Evolutionary conservation across 1,139 yeast genomes (phyloP), one percentile per base, ranked within the genome.

Genomic region (Blastobotrys aristatus): DNA sequence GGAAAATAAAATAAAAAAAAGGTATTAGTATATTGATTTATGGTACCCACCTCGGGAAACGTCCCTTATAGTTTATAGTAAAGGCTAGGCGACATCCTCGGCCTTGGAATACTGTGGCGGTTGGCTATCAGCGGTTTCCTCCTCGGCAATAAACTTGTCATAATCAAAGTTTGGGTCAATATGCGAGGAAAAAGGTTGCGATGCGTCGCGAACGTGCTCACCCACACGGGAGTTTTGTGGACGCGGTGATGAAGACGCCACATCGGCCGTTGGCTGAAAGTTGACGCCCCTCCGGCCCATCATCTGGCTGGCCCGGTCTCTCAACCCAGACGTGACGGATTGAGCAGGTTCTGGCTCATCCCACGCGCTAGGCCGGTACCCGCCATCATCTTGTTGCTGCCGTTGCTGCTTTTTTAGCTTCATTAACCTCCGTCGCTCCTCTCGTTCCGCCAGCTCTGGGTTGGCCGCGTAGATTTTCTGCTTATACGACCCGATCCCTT

Each of bases 161-260:
- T 50, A 50, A 27, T 54, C 56, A 44, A 54, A 54, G 16, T 54
- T 50, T 31, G 47, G 44, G 39, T 54, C 50, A 30, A 54, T 52
- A 41, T 54, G 52, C 13, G 48, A 43, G 17, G 52, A 48, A 14
- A 44, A 44, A 1, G 52, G 46, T 31, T 41, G 33, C 13, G 51
- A 20, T 6, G 52, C 52, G 38, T 52, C 39, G 32, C 17, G 31
- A 13, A 16, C 24, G 22, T 42, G 11, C 29, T 27, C 13, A 29
- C 34, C 40, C 16, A 32, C 16, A 20, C 22, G 34, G 5, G 33
- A 6, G 33, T 30, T 5, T 6, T 14, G 14, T 13, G 7, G 33
- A 6, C 13, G 33, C 7, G 39, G 39, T 5, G 5, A 8, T 2
- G 17, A 10, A 14, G 17, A 16, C 3, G 22, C 14, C 8, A 4